A percentile compares a stretch with the other conserved stretches of the same genome.
Evolutionary conservation across 2,329 filamentous ascomycete genomes (phyloP).

Genomic region (Colletotrichum costaricense): DNA sequence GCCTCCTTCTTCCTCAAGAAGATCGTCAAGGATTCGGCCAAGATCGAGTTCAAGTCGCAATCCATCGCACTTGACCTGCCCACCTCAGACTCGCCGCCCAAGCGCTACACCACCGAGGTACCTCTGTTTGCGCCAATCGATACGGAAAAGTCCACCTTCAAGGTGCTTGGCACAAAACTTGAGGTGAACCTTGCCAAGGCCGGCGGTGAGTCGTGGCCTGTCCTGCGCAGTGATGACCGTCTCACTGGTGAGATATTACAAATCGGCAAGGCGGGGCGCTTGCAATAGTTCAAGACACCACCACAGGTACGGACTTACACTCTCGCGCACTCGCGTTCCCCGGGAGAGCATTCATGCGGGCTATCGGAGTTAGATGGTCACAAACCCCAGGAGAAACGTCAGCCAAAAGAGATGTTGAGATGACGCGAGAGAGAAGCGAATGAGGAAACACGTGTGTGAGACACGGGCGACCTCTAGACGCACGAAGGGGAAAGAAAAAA

Average conservation of each 20-base stretch:
- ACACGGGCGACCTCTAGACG: slow-evolving; percentile 7
- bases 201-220: slow-evolving; percentile 85
- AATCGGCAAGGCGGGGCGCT: slow-evolving; percentile 79
- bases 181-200: slow-evolving; percentile 80
- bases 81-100: slow-evolving; percentile 81
- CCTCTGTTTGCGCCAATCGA: slow-evolving; percentile 84
- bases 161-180: slow-evolving; percentile 89
- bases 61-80: slow-evolving; percentile 81
- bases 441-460: neutral
- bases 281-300: slow-evolving; percentile 18
- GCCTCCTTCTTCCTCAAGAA: slow-evolving; percentile 97
- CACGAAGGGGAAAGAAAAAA: neutral
- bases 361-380: neutral
- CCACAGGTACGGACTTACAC: neutral
- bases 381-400: neutral
- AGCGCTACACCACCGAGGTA: slow-evolving; percentile 81
- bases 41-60: slow-evolving; percentile 73
- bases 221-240: slow-evolving; percentile 81
- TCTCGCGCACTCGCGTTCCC: neutral
- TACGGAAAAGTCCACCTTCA: slow-evolving; percentile 78
- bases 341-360: neutral
- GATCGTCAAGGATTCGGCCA: slow-evolving; percentile 85
- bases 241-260: slow-evolving; percentile 84
- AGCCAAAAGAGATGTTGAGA: slow-evolving; percentile 1
- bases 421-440: neutral